Evolutionary conservation across 1,284 basidiomycete species (phyloP).

Genomic region (Irpex lacteus): DNA sequence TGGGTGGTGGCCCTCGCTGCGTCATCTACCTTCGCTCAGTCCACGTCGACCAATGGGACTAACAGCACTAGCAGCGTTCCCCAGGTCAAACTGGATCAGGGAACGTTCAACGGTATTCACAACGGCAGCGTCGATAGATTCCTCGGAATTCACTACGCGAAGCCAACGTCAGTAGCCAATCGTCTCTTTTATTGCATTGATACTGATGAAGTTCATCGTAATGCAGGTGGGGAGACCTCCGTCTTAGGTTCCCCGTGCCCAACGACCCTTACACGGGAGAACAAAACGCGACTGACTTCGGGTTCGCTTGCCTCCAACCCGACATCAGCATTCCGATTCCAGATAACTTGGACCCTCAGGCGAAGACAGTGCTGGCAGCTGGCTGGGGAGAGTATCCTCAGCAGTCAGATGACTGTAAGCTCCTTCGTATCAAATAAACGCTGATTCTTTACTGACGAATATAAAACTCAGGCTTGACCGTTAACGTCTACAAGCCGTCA

Average conservation of each 20-base stretch:
- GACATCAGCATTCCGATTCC: constrained; percentile 23
- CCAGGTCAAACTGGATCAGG: constrained; percentile 18
- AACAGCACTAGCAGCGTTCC: not conserved
- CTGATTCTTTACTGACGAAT: not conserved
- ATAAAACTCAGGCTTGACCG: not conserved
- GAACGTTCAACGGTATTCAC: constrained; percentile 19
- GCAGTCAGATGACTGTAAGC: not conserved
- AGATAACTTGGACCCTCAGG: constrained; percentile 7
- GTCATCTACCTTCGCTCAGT: not conserved
- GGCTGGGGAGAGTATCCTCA: not conserved
- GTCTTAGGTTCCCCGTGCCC: constrained; percentile 46
- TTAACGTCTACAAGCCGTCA: not conserved
- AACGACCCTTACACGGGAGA: constrained; percentile 37
- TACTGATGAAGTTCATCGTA: not conserved
- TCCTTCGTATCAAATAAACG: not conserved
- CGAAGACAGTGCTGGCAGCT: not conserved
- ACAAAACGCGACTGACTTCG: constrained; percentile 39
- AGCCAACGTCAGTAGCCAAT: constrained; percentile 19
- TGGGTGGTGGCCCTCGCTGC: not conserved
- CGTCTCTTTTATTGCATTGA: not conserved
- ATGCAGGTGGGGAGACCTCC: constrained; percentile 15
- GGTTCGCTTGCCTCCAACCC: constrained; percentile 50
- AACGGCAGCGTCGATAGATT: constrained; percentile 20
- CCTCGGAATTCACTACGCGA: constrained; percentile 24
- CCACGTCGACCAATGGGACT: not conserved